Base-by-base conservation (phyloP, 768 basidiomycete genomes). In the Trametes coccinea region DNA sequence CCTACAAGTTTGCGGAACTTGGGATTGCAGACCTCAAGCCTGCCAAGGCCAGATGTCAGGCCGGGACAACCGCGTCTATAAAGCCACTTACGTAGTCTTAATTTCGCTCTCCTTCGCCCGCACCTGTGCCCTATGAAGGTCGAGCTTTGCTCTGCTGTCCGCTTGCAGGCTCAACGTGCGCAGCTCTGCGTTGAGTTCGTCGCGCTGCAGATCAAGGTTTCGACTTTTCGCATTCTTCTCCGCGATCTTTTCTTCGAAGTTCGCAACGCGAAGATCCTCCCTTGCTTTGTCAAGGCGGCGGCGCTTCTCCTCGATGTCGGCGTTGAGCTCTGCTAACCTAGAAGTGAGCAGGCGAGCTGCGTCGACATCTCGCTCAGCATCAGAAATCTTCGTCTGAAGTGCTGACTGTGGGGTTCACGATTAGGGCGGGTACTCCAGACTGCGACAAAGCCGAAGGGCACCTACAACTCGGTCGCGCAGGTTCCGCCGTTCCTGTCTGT, bases 81-180 rank as follows among this genome's bases (percentile, higher is more conserved):
- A 49, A 11, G 33, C 22, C 31, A 77, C 88, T 59, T 61, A 94
- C 92, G 80, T 86, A 55, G 81, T 86, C 63, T 83, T 77, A 13
- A 94, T 79, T 43, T 94, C 91, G 14, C 76, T 77, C 47, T 78
- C 76, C 75, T 90, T 92, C 57, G 75, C 80, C 71, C 80, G 84
- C 46, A 87, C 71, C 64, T 95, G 92, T 0, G 77, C 77, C 61
- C 86, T 79, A 69, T 92, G 90, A 63, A 96, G 69, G 43, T 89
- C 85, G 54, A 98, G 72, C 67, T 84, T 88, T 2, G 95, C 93
- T 46, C 96, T 79, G 1, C 84, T 78, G 56, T 95, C 90, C 0
- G 92, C 88, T 71, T 98, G 94, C 47, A 84, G 68, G 66, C 85
- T 93, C 66, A 97, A 74, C 1, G 79, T 75, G 34, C 84, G 80